Evolutionary conservation across 2,329 filamentous ascomycete species (phyloP), one percentile per base, ranked within the genome.

Genomic region (Xylaria digitata): DNA sequence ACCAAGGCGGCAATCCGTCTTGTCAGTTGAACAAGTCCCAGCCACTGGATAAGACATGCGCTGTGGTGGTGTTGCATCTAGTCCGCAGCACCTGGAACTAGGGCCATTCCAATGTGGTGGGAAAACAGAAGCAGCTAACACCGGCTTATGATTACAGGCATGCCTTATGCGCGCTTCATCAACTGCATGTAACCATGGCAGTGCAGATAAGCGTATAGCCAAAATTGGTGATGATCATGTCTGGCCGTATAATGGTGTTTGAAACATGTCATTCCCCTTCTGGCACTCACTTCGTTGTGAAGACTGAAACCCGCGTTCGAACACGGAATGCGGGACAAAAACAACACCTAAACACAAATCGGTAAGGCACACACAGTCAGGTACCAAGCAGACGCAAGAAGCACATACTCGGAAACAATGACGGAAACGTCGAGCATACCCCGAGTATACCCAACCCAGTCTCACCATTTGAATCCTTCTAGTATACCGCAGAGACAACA

Each of bases 241-340:
- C 60, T 59, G 42, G 59, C 48, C 53, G 45, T 54, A 50, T 54
- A 11, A 37, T 46, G 50, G 48, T 43, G 55, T 34, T 65, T 61
- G 65, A 71, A 66, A 71, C 69, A 70, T 42, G 55, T 34, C 69
- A 69, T 69, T 63, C 63, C 66, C 58, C 34, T 64, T 63, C 43
- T 61, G 53, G 61, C 55, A 63, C 61, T 63, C 37, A 37, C 50
- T 21, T 48, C 43, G 32, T 57, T 42, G 21, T 46, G 23, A 42
- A 40, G 55, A 55, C 57, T 63, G 63, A 67, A 69, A 70, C 68
- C 61, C 66, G 63, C 63, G 45, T 68, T 57, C 65, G 53, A 60
- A 62, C 26, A 26, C 34, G 65, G 62, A 68, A 68, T 63, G 62
- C 58, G 45, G 65, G 53, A n/a, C 19, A 56, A 56, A 58, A 57